Evolutionary conservation across 768 basidiomycete genomes (phyloP), one percentile per base, ranked within the genome.

Genomic region (Melanogaster broomeanus): DNA sequence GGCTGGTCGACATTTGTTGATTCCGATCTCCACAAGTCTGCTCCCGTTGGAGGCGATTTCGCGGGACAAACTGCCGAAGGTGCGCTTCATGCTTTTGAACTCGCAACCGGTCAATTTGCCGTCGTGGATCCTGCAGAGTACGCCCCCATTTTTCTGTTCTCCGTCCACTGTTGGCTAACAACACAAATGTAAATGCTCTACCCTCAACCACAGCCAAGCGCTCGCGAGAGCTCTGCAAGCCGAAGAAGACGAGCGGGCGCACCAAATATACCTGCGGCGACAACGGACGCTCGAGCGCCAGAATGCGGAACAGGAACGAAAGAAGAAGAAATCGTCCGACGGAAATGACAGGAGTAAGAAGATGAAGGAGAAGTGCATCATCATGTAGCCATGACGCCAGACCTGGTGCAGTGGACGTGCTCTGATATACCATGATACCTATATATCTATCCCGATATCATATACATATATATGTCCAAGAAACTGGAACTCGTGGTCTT

Each of bases 161-260:
- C 12, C 27, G n/a, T n/a, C n/a, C n/a, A n/a, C n/a, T n/a, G n/a
- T n/a, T n/a, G n/a, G n/a, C n/a, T n/a, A n/a, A n/a, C n/a, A n/a
- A n/a, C n/a, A n/a, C n/a, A n/a, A n/a, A n/a, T n/a, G n/a, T n/a
- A n/a, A n/a, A n/a, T n/a, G n/a, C n/a, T n/a, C n/a, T n/a, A 37
- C 44, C 27, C 40, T 10, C 37, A 11, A 15, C 6, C 42, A 16
- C 60, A 92, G 88, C 61, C 77, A 74, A 30, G 82, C 79, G 7
- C 75, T 95, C 1, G 93, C 93, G 4, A 76, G 75, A 42, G 86
- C 86, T 54, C 70, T 97, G 2, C 93, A 95, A 63, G 81, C 79
- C 1, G 89, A 93, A 57, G 93, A 95, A 68, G 85, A 95, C 39
- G 76, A 75, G 3, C 68, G 72, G 6, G 80, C 78, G 0, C 72